Evolutionary conservation across 345 rosid genomes (phyloP).

Genomic region (Ricinus communis): DNA sequence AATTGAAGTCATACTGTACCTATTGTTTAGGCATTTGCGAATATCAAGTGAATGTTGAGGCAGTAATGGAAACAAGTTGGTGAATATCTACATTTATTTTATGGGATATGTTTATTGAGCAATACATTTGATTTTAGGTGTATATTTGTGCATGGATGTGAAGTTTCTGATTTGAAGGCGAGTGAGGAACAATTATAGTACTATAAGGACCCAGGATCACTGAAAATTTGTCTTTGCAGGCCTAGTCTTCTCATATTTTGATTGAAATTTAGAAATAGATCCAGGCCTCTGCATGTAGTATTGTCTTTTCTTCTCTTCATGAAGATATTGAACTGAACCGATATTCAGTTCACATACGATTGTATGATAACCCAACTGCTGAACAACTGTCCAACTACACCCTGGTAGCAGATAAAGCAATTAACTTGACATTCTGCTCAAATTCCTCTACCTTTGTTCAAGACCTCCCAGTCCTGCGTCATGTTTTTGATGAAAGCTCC

Average conservation of each 20-base stretch:
- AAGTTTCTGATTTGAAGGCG: background rate
- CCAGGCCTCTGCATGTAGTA: background rate
- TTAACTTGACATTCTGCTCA: background rate
- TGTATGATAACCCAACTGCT: background rate
- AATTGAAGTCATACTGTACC: background rate
- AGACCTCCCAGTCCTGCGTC: background rate
- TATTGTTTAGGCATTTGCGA: background rate
- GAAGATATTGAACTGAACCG: background rate
- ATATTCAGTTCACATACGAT: background rate
- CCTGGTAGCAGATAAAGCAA: background rate
- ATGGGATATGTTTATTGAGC: background rate
- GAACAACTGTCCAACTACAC: background rate
- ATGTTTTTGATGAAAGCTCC: background rate
- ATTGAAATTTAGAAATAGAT: background rate
- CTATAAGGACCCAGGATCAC: background rate
- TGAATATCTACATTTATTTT: background rate
- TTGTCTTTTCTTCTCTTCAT: background rate
- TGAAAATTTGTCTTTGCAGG: background rate
- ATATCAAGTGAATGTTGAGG: background rate
- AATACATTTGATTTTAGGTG: background rate
- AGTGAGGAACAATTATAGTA: no score
- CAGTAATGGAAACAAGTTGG: background rate
- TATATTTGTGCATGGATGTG: background rate
- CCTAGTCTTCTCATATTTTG: background rate
- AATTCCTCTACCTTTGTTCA: background rate